A percentile compares a stretch with the other conserved stretches of the same genome.
These are phyloP conservation scores for Fusarium lateritium DNA, from an alignment of 2,329 filamentous ascomycete species.

Conservation along the genomic window DNA sequence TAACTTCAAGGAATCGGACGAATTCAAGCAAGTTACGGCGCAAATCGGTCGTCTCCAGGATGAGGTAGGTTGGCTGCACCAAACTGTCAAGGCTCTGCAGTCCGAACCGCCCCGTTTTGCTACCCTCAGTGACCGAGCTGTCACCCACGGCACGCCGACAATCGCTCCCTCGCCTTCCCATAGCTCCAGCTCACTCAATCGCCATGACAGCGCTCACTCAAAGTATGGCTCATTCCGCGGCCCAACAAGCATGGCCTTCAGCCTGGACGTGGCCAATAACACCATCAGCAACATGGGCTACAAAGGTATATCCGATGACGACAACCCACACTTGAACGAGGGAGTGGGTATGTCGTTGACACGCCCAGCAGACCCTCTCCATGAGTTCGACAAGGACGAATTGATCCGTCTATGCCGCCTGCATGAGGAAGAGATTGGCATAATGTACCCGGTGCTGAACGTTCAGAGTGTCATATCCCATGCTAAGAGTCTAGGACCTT, in stretches of 20 bases:
- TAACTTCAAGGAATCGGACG: constrained; percentile 92
- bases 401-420: constrained; percentile 83
- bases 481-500: constrained; percentile 77
- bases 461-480: constrained; percentile 80
- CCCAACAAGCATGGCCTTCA: constrained; percentile 88
- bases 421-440: constrained; percentile 90
- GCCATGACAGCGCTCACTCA: constrained; percentile 63
- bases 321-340: constrained; percentile 63
- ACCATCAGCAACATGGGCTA: constrained; percentile 94
- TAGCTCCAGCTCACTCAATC: constrained; percentile 56
- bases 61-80: constrained; percentile 84
- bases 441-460: constrained; percentile 91
- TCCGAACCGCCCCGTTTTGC: constrained; percentile 64
- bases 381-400: constrained; percentile 83
- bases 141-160: constrained; percentile 52
- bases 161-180: constrained; percentile 62
- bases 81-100: constrained; percentile 78
- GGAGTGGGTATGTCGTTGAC: constrained; percentile 38
- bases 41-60: constrained; percentile 84
- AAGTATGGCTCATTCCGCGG: constrained; percentile 81
- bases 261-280: constrained; percentile 87
- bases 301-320: constrained; percentile 74
- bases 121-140: constrained; percentile 60
- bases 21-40: constrained; percentile 85
- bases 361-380: constrained; percentile 78